Base-by-base conservation (phyloP, 2,329 filamentous ascomycete genomes). In the Penicillium italicum region DNA sequence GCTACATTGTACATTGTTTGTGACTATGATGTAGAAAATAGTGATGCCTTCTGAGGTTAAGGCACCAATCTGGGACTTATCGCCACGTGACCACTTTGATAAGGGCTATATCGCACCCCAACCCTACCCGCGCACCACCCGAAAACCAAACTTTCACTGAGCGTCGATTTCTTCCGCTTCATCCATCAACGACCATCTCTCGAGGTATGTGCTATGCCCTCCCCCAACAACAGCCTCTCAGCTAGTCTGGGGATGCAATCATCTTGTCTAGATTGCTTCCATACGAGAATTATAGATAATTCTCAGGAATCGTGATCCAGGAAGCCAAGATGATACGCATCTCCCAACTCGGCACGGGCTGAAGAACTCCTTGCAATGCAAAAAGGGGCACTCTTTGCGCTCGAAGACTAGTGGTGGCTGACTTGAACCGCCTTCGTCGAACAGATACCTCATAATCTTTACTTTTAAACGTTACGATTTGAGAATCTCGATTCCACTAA, bases 351-450 rank as follows among this genome's bases (percentile, higher is more conserved):
- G 69, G 71, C 75, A 83, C 76, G 82, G 85, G 84, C 82, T 85
- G 82, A 85, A 86, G 84, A 87, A 85, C 84, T 84, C 82, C 84
- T 78, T 71, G 53, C 53, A 55, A 76, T 71, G 67, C 65, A 74
- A 66, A 63, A 66, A 69, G 67, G 83, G 84, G 84, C 83, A 86
- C 84, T 86, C 84, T 86, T 85, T 82, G 76, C 78, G 82, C 83
- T 85, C 81, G 78, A 68, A 70, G 82, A 82, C 82, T 82, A 79
- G 79, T 82, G 80, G 77, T 82, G 82, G 82, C 83, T 86, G 82
- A 86, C 79, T 74, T 67, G 61, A 64, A 56, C 49, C 55, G 52
- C 56, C 41, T 44, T 28, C 24, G 40, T 44, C 43, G 30, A 60
- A 58, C 53, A 72, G 69, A 72, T 72, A 73, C 70, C 71, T 73